Evolutionary conservation across 2,329 filamentous ascomycete species (phyloP).

Genomic region (Camptophora hylomeconis): DNA sequence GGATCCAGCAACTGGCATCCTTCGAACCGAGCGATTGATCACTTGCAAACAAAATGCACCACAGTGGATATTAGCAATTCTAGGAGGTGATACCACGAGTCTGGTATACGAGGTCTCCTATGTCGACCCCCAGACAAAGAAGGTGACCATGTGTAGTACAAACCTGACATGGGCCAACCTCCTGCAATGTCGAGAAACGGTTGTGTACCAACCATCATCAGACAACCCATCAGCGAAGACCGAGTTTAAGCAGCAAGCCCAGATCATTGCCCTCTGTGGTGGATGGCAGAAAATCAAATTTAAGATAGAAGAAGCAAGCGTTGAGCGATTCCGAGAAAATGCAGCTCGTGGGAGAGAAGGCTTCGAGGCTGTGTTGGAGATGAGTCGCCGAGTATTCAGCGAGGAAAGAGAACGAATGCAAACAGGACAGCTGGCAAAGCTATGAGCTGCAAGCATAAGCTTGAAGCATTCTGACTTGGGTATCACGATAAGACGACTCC

Average conservation of each 20-base stretch:
- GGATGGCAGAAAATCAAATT: slow-evolving; percentile 97
- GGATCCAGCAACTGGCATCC: slow-evolving; percentile 51
- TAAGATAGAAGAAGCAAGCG: slow-evolving; percentile 82
- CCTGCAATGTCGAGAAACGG: slow-evolving; percentile 83
- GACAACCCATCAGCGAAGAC: slow-evolving; percentile 45
- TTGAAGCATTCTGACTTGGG: no score
- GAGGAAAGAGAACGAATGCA: slow-evolving; percentile 61
- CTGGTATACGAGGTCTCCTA: slow-evolving; percentile 94
- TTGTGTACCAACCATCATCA: slow-evolving; percentile 60
- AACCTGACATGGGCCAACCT: slow-evolving; percentile 91
- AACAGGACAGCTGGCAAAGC: slow-evolving; percentile 7
- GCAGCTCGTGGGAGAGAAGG: slow-evolving; percentile 81
- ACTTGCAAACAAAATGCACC: slow-evolving; percentile 36
- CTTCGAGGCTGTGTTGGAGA: slow-evolving; percentile 87
- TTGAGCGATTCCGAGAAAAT: slow-evolving; percentile 84
- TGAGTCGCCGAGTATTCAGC: slow-evolving; percentile 81
- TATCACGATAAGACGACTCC: slow-evolving; percentile 15
- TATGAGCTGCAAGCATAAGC: slow-evolving; percentile 7
- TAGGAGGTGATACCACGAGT: slow-evolving; percentile 68
- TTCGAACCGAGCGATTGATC: slow-evolving; percentile 57
- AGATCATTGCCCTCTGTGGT: slow-evolving; percentile 86
- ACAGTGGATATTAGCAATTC: slow-evolving; percentile 54
- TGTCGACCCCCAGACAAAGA: slow-evolving; percentile 70
- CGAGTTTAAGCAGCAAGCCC: slow-evolving; percentile 74
- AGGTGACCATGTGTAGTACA: slow-evolving; percentile 90